These are phyloP conservation scores for Aegilops bicornis DNA, from an alignment of 176 grass and related monocot genomes.

Conservation along the genomic window DNA sequence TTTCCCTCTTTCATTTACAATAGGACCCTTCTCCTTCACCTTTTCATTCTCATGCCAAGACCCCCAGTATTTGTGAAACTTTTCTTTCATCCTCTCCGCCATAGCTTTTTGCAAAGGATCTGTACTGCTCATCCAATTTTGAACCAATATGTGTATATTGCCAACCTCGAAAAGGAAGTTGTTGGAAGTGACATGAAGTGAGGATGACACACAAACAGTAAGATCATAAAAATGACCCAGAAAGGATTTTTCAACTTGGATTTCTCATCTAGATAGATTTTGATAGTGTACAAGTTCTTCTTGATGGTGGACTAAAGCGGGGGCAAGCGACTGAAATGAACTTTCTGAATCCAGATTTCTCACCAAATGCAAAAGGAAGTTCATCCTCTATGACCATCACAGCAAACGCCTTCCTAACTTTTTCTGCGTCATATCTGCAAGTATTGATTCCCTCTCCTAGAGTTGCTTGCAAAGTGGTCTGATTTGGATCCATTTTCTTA, in stretches of 20 bases:
- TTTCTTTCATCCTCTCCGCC: background rate
- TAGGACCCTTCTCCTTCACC: background rate
- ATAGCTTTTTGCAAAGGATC: background rate
- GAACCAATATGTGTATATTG: background rate
- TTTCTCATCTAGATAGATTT: background rate
- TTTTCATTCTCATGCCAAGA: background rate
- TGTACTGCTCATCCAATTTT: background rate
- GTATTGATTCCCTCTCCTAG: background rate
- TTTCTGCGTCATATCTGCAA: background rate
- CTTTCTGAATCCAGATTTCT: background rate
- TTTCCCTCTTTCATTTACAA: no score
- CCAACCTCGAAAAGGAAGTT: slow-evolving; percentile 5
- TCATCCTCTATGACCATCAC: slow-evolving; percentile 9
- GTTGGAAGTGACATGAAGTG: background rate
- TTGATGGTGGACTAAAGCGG: background rate
- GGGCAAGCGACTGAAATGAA: background rate
- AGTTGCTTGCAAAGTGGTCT: background rate
- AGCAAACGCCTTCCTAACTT: background rate
- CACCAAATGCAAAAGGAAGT: background rate
- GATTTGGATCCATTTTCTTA: background rate
- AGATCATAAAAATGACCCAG: background rate
- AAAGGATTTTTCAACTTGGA: background rate
- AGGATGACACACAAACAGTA: background rate
- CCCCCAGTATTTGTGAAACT: background rate
- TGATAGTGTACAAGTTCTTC: background rate